Percentiles rank a stretch among this genome's conserved stretches.
These are phyloP conservation scores for Jacaranda mimosifolia DNA, from an alignment of 257 asterid genomes.

Conservation along the genomic window DNA sequence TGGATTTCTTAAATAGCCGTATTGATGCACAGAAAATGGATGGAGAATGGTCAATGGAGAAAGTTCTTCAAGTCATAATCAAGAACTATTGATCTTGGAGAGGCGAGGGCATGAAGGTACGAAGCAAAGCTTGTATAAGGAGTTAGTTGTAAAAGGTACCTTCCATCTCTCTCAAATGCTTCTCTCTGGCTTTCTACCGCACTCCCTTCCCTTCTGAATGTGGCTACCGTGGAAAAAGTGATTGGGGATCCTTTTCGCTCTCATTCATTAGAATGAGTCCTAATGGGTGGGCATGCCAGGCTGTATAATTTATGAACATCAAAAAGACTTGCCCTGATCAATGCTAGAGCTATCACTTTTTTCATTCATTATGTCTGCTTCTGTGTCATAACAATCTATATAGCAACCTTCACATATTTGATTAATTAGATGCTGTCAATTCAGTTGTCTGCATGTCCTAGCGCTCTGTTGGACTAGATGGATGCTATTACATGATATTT, in stretches of 20 bases:
- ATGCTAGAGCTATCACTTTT: neutral
- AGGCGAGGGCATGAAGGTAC: conserved; percentile 96
- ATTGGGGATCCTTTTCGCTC: too few species aligned
- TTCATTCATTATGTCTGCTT: neutral
- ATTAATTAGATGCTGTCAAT: too few species aligned
- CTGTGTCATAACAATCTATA: neutral
- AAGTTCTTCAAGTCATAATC: conserved; percentile 79
- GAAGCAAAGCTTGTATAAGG: conserved; percentile 33
- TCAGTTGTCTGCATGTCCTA: too few species aligned
- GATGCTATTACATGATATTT: neutral
- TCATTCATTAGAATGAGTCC: too few species aligned
- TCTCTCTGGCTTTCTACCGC: too few species aligned
- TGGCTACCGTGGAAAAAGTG: too few species aligned
- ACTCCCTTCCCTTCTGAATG: too few species aligned
- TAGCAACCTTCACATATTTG: too few species aligned
- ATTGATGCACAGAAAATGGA: conserved; percentile 80
- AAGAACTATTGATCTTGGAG: conserved; percentile 90
- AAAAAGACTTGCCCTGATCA: neutral
- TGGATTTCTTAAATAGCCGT: conserved; percentile 88
- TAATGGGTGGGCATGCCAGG: too few species aligned
- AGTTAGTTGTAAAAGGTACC: neutral
- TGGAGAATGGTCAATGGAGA: conserved; percentile 95
- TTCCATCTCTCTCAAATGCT: too few species aligned
- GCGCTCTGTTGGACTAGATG: neutral
- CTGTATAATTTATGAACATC: neutral